Base-by-base conservation (phyloP, 371 early-diverging fungal genomes). In the Capillidium heterosporum region DNA sequence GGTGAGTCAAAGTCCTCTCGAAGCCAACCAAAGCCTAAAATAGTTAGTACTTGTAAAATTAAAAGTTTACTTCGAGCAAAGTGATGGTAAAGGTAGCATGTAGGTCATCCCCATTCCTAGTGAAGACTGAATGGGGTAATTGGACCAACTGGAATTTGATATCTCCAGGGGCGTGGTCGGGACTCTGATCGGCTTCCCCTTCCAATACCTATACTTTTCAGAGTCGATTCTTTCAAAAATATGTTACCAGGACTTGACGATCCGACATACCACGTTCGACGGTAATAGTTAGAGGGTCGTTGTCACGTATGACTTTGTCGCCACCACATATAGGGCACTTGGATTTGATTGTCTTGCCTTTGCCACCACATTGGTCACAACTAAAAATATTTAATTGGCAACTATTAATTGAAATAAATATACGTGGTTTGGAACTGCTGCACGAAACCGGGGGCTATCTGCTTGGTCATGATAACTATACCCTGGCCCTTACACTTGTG, bases 361-460 rank as follows among this genome's bases (percentile, higher is more conserved):
- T 82, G 32, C 95, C 96, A 32, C 79, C 76, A 65, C 98, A 97
- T 24, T 67, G 65, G 59, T 87, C 82, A 68, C 98, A 97, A 26
- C 76, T 80, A 54, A 42, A 13, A 15, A 32, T 28, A 17, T 13
- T 26, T 32, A 21, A 49, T 27, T 5, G 28, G 27, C 15, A 23
- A 11, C 56, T 47, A 48, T 21, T 7, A 19, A 28, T 54, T 32
- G 29, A 28, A 17, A 40, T 31, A 44, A 57, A 41, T 77, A 63
- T 69, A 81, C 68, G 80, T 79, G 42, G 87, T 77, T 61, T 93
- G 95, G 72, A 93, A 83, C 66, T 91, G 89, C 64, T 92, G 93
- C 57, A 82, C 79, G 68, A 95, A 87, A 28, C 93, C 94, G 1
- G 95, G 95, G 0, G 80, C 93, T 1, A 97, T 59, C 68, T 85